phyloP scores from a whole-genome alignment of 2,329 filamentous ascomycete species.

The Bipolaris oryzae region DNA sequence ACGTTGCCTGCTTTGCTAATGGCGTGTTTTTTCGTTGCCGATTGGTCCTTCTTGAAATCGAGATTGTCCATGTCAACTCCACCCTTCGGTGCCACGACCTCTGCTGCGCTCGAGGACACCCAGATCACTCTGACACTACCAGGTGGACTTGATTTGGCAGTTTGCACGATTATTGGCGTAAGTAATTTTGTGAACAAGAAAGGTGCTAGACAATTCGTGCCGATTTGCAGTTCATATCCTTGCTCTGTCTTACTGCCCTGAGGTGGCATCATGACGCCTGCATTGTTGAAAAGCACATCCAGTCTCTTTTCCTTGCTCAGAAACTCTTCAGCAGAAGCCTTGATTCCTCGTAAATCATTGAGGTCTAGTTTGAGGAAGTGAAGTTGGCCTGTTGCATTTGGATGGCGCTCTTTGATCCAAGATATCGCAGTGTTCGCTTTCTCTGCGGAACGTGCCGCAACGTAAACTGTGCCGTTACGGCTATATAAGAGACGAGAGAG shows the following conservation, averaged over 20 bases:
- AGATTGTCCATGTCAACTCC: constrained; percentile 29
- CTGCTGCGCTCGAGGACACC: constrained; percentile 21
- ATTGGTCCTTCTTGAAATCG: constrained; percentile 20
- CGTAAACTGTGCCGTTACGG: constrained; percentile 61
- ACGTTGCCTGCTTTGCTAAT: constrained; percentile 38
- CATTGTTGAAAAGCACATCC: constrained; percentile 52
- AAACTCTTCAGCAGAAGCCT: constrained; percentile 47
- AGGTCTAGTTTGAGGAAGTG: constrained; percentile 47
- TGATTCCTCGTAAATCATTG: constrained; percentile 50
- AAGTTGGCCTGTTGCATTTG: constrained; percentile 32
- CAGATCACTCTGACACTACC: constrained; percentile 48
- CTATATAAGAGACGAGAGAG: constrained; percentile 61
- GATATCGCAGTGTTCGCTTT: constrained; percentile 49
- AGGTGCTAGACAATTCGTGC: constrained; percentile 50
- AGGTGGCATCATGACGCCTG: constrained; percentile 43
- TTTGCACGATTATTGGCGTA: constrained; percentile 41
- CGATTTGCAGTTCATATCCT: constrained; percentile 43
- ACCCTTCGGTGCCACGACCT: constrained; percentile 15
- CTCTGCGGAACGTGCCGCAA: constrained; percentile 56
- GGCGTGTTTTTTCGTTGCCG: constrained; percentile 22
- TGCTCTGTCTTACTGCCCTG: constrained; percentile 31
- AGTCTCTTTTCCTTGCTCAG: constrained; percentile 47
- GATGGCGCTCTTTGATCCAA: constrained; percentile 48
- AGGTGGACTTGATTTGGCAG: constrained; percentile 30
- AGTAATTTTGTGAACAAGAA: constrained; percentile 51